These are phyloP conservation scores for Leishmania amazonensis DNA, from an alignment of 208 protist species.

Conservation along the genomic window DNA sequence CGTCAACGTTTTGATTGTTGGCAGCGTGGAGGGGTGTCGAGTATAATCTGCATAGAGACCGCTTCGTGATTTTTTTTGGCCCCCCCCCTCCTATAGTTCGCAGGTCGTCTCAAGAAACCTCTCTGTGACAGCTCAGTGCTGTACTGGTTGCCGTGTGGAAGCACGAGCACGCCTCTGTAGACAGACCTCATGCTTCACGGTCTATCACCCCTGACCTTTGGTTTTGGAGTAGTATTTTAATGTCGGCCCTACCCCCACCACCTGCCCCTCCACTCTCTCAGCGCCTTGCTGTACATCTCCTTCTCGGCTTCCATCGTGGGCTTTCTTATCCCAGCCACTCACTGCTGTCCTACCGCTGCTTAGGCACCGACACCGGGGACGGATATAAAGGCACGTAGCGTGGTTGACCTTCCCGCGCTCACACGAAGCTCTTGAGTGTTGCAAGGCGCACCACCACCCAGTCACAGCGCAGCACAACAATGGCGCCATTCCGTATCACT, in stretches of 20 bases:
- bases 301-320: background rate
- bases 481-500: slow-evolving; percentile 22
- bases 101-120: too few species aligned
- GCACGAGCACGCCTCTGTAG: background rate
- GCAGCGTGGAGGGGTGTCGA: too few species aligned
- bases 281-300: background rate
- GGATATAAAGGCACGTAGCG: background rate
- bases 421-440: background rate
- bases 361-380: background rate
- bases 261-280: background rate
- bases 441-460: background rate
- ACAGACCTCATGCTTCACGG: background rate
- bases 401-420: background rate
- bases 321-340: background rate
- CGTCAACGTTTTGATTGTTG: too few species aligned
- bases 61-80: background rate
- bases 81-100: background rate
- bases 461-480: background rate
- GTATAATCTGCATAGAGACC: background rate
- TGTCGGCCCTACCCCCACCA: background rate
- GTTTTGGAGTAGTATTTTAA: background rate
- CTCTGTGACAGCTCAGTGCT: background rate
- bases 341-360: background rate
- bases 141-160: background rate
- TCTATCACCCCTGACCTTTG: background rate